Evolutionary conservation across 2,329 filamentous ascomycete genomes (phyloP), one percentile per base, ranked within the genome.

Genomic region (Colletotrichum noveboracense): DNA sequence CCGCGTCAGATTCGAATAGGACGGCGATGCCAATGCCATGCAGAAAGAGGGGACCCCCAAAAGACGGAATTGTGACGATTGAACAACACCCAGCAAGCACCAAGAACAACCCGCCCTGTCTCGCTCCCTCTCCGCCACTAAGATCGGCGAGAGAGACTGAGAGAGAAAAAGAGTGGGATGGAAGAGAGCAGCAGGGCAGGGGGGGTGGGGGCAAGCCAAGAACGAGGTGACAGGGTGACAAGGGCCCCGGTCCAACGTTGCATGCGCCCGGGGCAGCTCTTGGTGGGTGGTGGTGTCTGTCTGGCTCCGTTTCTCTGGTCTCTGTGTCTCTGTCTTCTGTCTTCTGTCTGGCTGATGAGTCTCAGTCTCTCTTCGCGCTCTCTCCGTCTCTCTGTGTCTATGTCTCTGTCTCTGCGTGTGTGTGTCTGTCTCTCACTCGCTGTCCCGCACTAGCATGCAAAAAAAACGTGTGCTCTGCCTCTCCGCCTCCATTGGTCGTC

Each of bases 191-290:
- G 21, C 55, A 38, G 52, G 32, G 61, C 21, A 61, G 32, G 28
- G 26, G 26, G 55, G 58, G 36, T 38, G 7, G 8, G 58, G 55
- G 30, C 56, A 56, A 55, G 66, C 56, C 66, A 64, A 36, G 43
- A 26, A 64, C 65, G 36, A 62, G 30, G 70, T 62, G 70, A 72
- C 70, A 72, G 66, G 60, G 56, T 70, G 66, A 70, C 66, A 58
- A 58, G 72, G 62, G 36, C 16, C 69, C 73, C 56, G 56, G 73
- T 75, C 69, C 69, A 72, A 75, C 73, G 73, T 75, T 72, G 73
- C 73, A 68, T 75, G 73, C 71, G 71, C 61, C 66, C 38, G 61
- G 68, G 55, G 73, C 62, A 72, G 73, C 71, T 70, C 60, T 55
- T 65, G 21, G 56, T 56, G 28, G 30, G 36, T 69, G 52, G 71